Evolutionary conservation across 1,139 yeast genomes (phyloP).

Genomic region (Diutina catenulata): DNA sequence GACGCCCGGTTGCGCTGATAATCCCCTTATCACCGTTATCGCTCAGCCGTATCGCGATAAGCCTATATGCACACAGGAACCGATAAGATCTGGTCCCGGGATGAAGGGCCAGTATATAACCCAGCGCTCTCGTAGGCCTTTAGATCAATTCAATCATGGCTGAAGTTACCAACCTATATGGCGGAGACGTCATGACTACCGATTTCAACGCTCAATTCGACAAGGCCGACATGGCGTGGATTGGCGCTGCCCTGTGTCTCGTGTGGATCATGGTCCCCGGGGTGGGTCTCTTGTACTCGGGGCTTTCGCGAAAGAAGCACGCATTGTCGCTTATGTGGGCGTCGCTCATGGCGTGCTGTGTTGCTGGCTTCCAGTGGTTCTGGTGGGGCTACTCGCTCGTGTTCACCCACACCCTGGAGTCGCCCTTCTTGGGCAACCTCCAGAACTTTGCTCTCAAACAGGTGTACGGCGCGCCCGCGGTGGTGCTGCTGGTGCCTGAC

Average conservation of each 20-base stretch:
- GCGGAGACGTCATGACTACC: slow-evolving; percentile 66
- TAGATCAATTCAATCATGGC: not conserved
- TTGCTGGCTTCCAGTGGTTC: slow-evolving; percentile 88
- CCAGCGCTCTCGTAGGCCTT: no score
- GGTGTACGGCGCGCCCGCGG: slow-evolving; percentile 72
- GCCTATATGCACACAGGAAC: no score
- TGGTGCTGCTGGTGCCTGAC: slow-evolving; percentile 65
- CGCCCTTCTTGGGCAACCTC: slow-evolving; percentile 68
- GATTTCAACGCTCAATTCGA: slow-evolving; percentile 70
- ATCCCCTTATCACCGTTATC: no score
- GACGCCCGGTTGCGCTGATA: no score
- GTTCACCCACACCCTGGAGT: slow-evolving; percentile 58
- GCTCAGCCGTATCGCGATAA: no score
- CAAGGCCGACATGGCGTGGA: slow-evolving; percentile 79
- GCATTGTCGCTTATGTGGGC: slow-evolving; percentile 89
- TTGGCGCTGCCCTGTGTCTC: slow-evolving; percentile 60
- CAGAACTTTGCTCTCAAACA: slow-evolving; percentile 68
- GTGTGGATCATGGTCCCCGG: slow-evolving; percentile 97
- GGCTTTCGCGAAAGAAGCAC: slow-evolving; percentile 84
- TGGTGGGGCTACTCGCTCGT: slow-evolving; percentile 93
- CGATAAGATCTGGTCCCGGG: no score
- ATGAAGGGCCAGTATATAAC: no score
- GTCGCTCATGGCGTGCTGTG: slow-evolving; percentile 76
- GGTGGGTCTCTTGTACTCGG: slow-evolving; percentile 81
- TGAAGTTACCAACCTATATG: slow-evolving; percentile 15